Percentiles rank a stretch among this genome's conserved stretches.
Conservation (phyloP, 2,329 filamentous ascomycete genomes). For the Aspergillus sp. region DNA sequence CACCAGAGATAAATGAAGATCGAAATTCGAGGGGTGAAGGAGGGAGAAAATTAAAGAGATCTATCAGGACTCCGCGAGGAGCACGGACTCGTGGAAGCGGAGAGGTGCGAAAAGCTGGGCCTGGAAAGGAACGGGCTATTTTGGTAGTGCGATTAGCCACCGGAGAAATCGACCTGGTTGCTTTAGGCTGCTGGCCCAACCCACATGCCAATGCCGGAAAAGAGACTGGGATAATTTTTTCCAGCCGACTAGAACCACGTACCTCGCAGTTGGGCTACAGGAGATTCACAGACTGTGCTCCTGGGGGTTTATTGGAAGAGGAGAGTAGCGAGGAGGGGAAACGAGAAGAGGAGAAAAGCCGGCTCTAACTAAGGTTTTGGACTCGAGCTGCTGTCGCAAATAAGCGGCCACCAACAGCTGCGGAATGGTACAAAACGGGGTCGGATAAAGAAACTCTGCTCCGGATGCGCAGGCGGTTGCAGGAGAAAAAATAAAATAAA, state of each 20-base stretch:
- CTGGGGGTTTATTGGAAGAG: background rate
- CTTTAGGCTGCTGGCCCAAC: conserved; percentile 19
- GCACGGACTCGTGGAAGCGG: conserved; percentile 26
- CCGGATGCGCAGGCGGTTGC: conserved; percentile 10
- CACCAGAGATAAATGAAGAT: conserved; percentile 9
- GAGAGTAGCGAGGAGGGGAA: conserved; percentile 1
- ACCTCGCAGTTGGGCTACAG: conserved; percentile 9
- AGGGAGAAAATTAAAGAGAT: conserved; percentile 15
- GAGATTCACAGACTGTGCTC: conserved; percentile 2
- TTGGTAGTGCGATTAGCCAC: conserved; percentile 28
- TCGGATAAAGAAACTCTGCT: conserved; percentile 14
- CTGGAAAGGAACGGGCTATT: conserved; percentile 24
- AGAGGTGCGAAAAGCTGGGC: conserved; percentile 24
- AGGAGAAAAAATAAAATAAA: conserved; percentile 12
- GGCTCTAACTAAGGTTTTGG: conserved; percentile 10
- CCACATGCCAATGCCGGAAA: conserved; percentile 19
- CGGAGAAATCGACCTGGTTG: conserved; percentile 21
- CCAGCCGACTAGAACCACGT: conserved; percentile 11
- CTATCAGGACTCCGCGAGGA: conserved; percentile 24
- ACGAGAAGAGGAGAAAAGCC: conserved; percentile 2
- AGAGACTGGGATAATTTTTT: conserved; percentile 12
- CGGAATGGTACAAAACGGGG: conserved; percentile 15
- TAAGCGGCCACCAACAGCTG: conserved; percentile 20
- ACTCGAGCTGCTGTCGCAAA: conserved; percentile 13
- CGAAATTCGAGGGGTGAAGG: conserved; percentile 14